A percentile compares a stretch with the other conserved stretches of the same genome.
phyloP scores from a whole-genome alignment of 495 filamentous ascomycete genomes.

The Tuber borchii region DNA sequence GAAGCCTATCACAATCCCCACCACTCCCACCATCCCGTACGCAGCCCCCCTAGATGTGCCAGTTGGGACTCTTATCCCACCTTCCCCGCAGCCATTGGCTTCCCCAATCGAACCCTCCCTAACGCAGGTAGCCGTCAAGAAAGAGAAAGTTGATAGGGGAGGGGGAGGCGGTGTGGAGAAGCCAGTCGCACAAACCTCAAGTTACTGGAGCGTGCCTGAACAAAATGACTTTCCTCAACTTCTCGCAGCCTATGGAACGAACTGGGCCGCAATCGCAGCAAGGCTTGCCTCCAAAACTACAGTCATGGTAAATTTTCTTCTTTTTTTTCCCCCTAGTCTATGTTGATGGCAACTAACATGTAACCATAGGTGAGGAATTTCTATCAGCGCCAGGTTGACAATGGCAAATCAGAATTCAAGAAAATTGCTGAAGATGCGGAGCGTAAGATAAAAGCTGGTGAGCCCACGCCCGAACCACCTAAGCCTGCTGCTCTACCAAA shows the following conservation, averaged over 20 bases:
- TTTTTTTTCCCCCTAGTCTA: conserved; percentile 24
- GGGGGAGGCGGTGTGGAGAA: conserved; percentile 21
- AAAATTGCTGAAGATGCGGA: conserved; percentile 64
- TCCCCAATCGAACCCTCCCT: conserved; percentile 30
- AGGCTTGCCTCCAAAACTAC: conserved; percentile 89
- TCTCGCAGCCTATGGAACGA: conserved; percentile 76
- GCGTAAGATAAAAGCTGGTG: conserved; percentile 48
- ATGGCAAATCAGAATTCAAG: conserved; percentile 62
- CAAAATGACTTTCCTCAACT: conserved; percentile 71
- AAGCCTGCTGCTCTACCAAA: conserved; percentile 39
- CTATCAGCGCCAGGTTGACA: conserved; percentile 71
- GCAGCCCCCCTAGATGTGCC: conserved; percentile 36
- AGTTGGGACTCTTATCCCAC: conserved; percentile 31
- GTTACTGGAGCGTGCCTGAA: conserved; percentile 97
- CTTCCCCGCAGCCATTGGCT: conserved; percentile 20
- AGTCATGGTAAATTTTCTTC: conserved; percentile 67
- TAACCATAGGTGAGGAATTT: conserved; percentile 78
- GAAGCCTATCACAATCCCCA: conserved; percentile 14
- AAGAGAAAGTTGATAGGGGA: conserved; percentile 19
- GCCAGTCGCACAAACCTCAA: conserved; percentile 55
- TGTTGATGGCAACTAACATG: conserved; percentile 43
- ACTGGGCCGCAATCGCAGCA: conserved; percentile 75
- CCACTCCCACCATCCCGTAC: not conserved
- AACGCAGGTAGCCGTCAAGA: conserved; percentile 9
- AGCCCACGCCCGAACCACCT: conserved; percentile 34